Evolutionary conservation across 768 basidiomycete species (phyloP), one percentile per base, ranked within the genome.

Genomic region (Chiua virens): DNA sequence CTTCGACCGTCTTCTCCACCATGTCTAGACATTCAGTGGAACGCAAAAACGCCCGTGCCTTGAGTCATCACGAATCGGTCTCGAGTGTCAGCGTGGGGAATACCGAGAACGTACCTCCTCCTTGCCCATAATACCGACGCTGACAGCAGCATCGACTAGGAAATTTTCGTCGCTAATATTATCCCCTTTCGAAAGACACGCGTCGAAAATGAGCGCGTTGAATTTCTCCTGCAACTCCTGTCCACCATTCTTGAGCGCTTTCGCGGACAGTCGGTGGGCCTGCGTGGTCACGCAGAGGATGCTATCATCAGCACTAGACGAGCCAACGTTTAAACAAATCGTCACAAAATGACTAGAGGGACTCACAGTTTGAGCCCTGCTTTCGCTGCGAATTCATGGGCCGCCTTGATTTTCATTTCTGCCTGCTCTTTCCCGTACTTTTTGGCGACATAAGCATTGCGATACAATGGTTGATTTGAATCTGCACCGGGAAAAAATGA

Each of bases 191-290:
- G 68, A 59, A 56, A 77, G 74, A 49, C 69, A 74, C 7, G 70
- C 73, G 34, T 72, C 60, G 57, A 73, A 79, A 8, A 78, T 49
- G 34, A 62, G 58, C 13, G 64, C 53, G 37, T 75, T 69, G 11
- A 79, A 47, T 17, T 62, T 57, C 1, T 60, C 38, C 54, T 80
- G 79, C 47, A 73, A 46, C 6, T 50, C 54, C 44, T 68, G 65
- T 2, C 77, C 76, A 21, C 71, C 73, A 5, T 61, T 53, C 44
- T 61, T 57, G 46, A 70, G 75, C 2, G 78, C 77, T 44, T 75
- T 72, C 14, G 65, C 58, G 3, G 78, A 55, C 22, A 80, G 55
- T n/a, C 79, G 63, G 57, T 81, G 79, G 5, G 69, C 71, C 9
- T 69, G 60, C 39, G 50, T 68, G 17, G 79, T 76, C 39, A 60